phyloP scores from a whole-genome alignment of 345 rosid species.

The Syzygium aromaticum region DNA sequence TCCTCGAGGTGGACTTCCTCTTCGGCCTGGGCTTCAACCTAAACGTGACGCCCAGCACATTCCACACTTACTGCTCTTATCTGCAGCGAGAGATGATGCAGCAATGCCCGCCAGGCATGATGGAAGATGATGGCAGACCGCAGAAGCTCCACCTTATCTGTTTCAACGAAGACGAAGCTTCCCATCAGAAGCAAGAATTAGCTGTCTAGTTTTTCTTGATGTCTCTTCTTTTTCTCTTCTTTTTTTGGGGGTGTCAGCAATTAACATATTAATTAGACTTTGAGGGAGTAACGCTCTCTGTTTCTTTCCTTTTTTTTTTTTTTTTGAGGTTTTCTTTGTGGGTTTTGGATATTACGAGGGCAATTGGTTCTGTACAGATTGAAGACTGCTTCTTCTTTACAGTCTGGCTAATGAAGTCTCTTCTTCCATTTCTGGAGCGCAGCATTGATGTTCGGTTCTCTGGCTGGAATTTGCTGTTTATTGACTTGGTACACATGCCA shows the following conservation, averaged over 20 bases:
- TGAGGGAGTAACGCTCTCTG: constrained; percentile 9
- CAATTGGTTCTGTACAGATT: not conserved
- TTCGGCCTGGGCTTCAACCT: constrained; percentile 75
- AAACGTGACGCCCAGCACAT: constrained; percentile 74
- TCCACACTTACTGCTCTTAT: constrained; percentile 53
- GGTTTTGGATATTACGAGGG: constrained; percentile 12
- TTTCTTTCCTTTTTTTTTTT: not conserved
- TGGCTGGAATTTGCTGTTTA: not conserved
- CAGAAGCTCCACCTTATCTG: not conserved
- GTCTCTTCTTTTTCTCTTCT: not conserved
- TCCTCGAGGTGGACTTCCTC: constrained; percentile 74
- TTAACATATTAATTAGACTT: constrained; percentile 12
- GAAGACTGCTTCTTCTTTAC: constrained; percentile 20
- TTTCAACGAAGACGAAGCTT: constrained; percentile 57
- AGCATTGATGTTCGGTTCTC: not conserved
- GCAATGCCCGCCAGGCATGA: constrained; percentile 13
- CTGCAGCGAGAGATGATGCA: constrained; percentile 39
- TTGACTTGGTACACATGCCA: not conserved
- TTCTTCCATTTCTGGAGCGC: not conserved
- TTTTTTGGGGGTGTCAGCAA: not conserved
- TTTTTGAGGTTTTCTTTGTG: not conserved
- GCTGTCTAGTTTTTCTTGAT: constrained; percentile 14
- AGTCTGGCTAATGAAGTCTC: constrained; percentile 18
- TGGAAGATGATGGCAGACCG: not conserved
- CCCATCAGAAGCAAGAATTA: constrained; percentile 57